A percentile compares a stretch with the other conserved stretches of the same genome.
phyloP scores from a whole-genome alignment of 139 green algal species.

The Spirogloea muscicola region DNA sequence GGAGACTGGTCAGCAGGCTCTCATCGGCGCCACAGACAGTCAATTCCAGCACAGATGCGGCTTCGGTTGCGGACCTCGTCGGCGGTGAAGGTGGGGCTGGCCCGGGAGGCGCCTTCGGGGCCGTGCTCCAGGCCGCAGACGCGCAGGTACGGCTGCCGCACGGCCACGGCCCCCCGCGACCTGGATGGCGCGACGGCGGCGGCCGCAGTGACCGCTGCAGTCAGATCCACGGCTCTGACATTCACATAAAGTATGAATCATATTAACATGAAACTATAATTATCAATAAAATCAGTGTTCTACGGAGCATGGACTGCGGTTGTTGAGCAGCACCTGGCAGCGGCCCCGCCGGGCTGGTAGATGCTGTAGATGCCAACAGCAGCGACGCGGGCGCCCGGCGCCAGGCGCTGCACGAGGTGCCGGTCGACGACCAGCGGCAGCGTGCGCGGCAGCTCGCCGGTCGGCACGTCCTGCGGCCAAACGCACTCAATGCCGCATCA shows the following conservation, averaged over 20 bases:
- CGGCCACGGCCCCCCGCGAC: conserved; percentile 46
- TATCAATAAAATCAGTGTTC: too few species aligned
- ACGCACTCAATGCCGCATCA: not conserved
- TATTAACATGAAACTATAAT: too few species aligned
- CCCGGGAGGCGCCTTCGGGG: conserved; percentile 48
- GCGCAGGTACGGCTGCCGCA: conserved; percentile 92
- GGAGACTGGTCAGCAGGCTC: too few species aligned
- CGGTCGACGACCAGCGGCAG: conserved; percentile 84
- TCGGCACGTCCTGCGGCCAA: conserved; percentile 77
- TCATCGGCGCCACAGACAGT: too few species aligned
- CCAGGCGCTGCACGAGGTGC: conserved; percentile 68
- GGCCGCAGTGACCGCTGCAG: too few species aligned
- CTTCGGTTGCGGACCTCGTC: conserved; percentile 59
- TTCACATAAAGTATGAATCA: too few species aligned
- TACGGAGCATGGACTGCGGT: too few species aligned
- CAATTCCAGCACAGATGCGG: too few species aligned
- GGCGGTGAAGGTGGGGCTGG: conserved; percentile 35
- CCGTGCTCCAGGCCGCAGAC: conserved; percentile 83
- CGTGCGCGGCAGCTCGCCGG: conserved; percentile 83
- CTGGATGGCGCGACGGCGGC: too few species aligned
- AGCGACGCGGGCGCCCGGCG: conserved; percentile 86
- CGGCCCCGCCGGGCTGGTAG: conserved; percentile 52
- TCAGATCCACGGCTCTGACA: too few species aligned
- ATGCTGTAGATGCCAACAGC: conserved; percentile 90
- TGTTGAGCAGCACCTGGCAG: too few species aligned